These are phyloP conservation scores for Aspergillus coremiiformis DNA, from an alignment of 495 filamentous ascomycete genomes.

Conservation along the genomic window DNA sequence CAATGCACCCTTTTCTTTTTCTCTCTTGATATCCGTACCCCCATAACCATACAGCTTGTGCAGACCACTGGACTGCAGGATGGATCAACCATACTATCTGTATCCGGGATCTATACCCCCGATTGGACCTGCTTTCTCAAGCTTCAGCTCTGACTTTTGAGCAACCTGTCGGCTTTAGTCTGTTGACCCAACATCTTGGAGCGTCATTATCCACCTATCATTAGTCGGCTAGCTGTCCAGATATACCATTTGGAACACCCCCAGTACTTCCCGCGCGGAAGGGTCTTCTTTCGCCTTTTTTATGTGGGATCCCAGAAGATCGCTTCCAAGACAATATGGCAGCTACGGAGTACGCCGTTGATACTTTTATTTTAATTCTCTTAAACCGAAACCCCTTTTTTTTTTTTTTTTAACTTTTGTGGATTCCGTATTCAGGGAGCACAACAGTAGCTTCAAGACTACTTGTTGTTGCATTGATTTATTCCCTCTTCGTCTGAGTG, in stretches of 20 bases:
- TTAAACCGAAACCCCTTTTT: too few relatives aligned
- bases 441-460: slow-evolving; percentile 21
- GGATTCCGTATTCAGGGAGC: slow-evolving; percentile 15
- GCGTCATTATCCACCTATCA: slow-evolving; percentile 22
- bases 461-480: slow-evolving; percentile 15
- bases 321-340: not conserved
- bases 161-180: slow-evolving; percentile 14
- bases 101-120: slow-evolving; percentile 18
- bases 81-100: slow-evolving; percentile 20
- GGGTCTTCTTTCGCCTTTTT: slow-evolving; percentile 1
- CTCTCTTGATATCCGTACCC: not conserved
- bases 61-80: slow-evolving; percentile 8
- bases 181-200: slow-evolving; percentile 28
- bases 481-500: slow-evolving; percentile 11
- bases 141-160: slow-evolving; percentile 13
- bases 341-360: too few relatives aligned
- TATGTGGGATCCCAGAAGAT: not conserved
- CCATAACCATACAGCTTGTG: not conserved
- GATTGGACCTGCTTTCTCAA: slow-evolving; percentile 22
- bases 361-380: too few relatives aligned
- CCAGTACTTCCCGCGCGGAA: slow-evolving; percentile 15
- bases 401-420: slow-evolving; percentile 1
- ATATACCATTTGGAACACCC: slow-evolving; percentile 10
- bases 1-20: slow-evolving; percentile 10
- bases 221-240: slow-evolving; percentile 6